Base-by-base conservation (phyloP, 805 yeast genomes). In the Wickerhamiella occidentalis region DNA sequence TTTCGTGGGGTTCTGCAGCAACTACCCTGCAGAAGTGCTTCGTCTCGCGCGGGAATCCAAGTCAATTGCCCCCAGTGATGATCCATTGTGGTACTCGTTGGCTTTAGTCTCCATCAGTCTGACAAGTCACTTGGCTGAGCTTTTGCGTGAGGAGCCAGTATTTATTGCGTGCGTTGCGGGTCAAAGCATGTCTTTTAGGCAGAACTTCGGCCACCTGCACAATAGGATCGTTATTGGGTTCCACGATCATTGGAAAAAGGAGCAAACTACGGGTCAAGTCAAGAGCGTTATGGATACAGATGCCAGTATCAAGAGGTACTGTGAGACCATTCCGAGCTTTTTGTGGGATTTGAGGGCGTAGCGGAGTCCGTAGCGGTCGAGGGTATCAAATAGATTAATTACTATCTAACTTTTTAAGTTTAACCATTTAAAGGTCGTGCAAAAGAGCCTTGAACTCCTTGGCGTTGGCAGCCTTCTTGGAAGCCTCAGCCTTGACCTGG, bases 401-500 rank as follows among this genome's bases (percentile, higher is more conserved):
- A 33, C 38, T 33, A 33, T 33, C 38, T 33, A 33, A 29, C 26
- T 29, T 17, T 15, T 33, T 15, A 33, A 15, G 18, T 15, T 33
- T n/a, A 21, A 38, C 28, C 23, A 40, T 47, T 58, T 64, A 64
- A 59, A 59, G 55, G 54, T 62, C 64, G 58, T 61, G 56, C 47
- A 64, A 52, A 30, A 63, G 58, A 48, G 55, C 47, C 55, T 47
- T 49, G 62, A 61, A 62, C 47, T 55, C 57, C 64, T 62, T 59
- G 51, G 64, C 49, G 48, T 61, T 47, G 59, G 56, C 59, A 56
- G 60, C 55, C 64, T 76, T 75, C 66, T 74, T 68, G 61, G 78
- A 54, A 71, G 73, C 71, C 62, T 74, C 80, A 69, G 72, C 82
- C 80, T 85, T 85, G 69, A 73, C 74, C 62, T 88, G 80, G 67